Conservation (phyloP, 352 stramenopile species). For the Globisporangium uncinulatum region DNA sequence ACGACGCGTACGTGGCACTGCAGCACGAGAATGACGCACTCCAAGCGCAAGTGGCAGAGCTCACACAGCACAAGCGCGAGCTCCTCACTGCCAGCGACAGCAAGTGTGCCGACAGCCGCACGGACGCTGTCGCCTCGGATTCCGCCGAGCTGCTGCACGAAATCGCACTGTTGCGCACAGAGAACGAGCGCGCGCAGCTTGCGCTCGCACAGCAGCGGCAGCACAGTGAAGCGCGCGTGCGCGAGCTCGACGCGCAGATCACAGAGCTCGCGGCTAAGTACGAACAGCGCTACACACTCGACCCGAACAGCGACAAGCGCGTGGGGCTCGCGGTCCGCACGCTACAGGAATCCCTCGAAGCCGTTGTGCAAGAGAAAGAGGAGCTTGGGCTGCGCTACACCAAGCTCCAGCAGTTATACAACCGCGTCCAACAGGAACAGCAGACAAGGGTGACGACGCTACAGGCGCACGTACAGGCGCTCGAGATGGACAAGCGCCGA, state of each 20-base stretch:
- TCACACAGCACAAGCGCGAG: constrained; percentile 25
- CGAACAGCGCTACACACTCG: constrained; percentile 41
- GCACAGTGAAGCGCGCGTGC: constrained; percentile 27
- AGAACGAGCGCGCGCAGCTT: constrained; percentile 40
- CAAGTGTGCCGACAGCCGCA: constrained; percentile 16
- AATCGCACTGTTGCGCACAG: constrained; percentile 38
- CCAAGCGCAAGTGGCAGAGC: constrained; percentile 19
- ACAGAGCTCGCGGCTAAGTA: constrained; percentile 44
- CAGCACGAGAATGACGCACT: constrained; percentile 48
- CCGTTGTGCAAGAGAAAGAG: constrained; percentile 58
- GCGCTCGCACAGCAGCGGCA: constrained; percentile 24
- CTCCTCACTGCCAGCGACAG: constrained; percentile 8
- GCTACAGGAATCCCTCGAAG: constrained; percentile 55
- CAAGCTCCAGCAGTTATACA: constrained; percentile 30
- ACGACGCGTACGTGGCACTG: constrained; percentile 63
- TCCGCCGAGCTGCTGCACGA: constrained; percentile 30
- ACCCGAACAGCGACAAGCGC: constrained; percentile 46
- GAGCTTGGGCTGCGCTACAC: constrained; percentile 39
- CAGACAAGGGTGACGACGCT: constrained; percentile 15
- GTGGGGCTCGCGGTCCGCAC: constrained; percentile 41
- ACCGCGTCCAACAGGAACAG: constrained; percentile 25
- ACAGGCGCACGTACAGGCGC: constrained; percentile 11
- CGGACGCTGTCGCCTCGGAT: constrained; percentile 3
- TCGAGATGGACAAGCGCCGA: constrained; percentile 14
- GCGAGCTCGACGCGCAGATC: constrained; percentile 25